Evolutionary conservation across 345 rosid genomes (phyloP).

Genomic region (Melaleuca quinquenervia): DNA sequence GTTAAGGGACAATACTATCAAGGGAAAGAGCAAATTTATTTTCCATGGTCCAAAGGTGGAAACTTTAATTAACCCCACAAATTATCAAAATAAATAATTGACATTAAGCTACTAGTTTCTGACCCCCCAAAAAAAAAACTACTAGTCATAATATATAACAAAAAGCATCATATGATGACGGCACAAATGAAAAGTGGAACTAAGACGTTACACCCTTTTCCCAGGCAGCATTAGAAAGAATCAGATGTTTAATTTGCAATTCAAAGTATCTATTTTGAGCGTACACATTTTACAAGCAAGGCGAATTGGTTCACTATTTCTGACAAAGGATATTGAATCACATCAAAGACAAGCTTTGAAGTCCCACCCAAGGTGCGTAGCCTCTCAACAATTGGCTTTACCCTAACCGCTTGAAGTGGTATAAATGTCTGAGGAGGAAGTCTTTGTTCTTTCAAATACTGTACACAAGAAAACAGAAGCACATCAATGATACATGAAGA

Average conservation of each 20-base stretch:
- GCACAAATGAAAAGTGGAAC: neutral
- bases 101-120: neutral
- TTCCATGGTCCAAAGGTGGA: neutral
- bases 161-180: neutral
- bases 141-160: neutral
- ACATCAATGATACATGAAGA: neutral
- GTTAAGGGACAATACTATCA: neutral
- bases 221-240: neutral
- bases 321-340: slow-evolving; percentile 87
- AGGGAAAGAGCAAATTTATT: neutral
- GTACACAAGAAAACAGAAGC: slow-evolving; percentile 5
- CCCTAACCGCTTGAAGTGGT: slow-evolving; percentile 91
- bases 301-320: neutral
- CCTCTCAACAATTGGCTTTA: slow-evolving; percentile 77
- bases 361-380: slow-evolving; percentile 76
- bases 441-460: slow-evolving; percentile 97
- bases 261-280: neutral
- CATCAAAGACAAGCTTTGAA: slow-evolving; percentile 76
- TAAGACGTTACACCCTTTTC: neutral
- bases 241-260: neutral
- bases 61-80: neutral
- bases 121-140: neutral
- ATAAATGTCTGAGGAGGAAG: slow-evolving; percentile 99
- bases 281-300: neutral
- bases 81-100: neutral